Base-by-base conservation (phyloP, 371 early-diverging fungal species). In the Zychaea mexicana region DNA sequence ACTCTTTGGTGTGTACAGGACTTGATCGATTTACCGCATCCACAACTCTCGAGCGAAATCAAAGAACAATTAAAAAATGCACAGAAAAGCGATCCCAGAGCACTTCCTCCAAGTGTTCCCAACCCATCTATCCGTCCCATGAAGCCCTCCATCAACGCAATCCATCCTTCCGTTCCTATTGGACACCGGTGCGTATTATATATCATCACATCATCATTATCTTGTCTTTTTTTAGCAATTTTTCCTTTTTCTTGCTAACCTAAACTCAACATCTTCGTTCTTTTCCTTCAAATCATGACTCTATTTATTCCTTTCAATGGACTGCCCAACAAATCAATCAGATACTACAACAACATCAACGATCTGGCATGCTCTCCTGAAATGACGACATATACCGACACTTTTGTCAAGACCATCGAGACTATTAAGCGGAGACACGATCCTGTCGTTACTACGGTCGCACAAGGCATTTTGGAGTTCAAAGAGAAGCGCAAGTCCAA, bases 391-490 rank as follows among this genome's bases (percentile, higher is more conserved):
- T 96, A 94, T 78, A 97, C 92, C 69, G 80, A 84, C 46, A 76
- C 79, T 38, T 96, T 98, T 74, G 92, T 93, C 53, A 89, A 88
- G 63, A 81, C 90, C 62, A 92, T 98, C 60, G 96, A 95, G 66
- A 84, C 74, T 52, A 94, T 98, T 59, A 98, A 98, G 76, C 83
- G 90, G 62, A 78, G 98, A 60, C 98, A 98, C 67, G 96, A 96
- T 69, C 95, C 97, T 8, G 96, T 96, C 6, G 96, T 95, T 17
- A 91, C 95, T 8, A 94, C 96, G 8, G 83, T 96, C 7, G 98
- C 98, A 15, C 93, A 96, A 71, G 98, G 98, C 28, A 92, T 98
- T 47, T 82, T 91, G 49, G 97, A 98, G 74, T 93, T 93, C 75
- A 98, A 98, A 75, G 86, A 91, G 53, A 71, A 74, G 67, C 85